Base-by-base conservation (phyloP, 1,139 yeast species). In the Blastobotrys proliferans region DNA sequence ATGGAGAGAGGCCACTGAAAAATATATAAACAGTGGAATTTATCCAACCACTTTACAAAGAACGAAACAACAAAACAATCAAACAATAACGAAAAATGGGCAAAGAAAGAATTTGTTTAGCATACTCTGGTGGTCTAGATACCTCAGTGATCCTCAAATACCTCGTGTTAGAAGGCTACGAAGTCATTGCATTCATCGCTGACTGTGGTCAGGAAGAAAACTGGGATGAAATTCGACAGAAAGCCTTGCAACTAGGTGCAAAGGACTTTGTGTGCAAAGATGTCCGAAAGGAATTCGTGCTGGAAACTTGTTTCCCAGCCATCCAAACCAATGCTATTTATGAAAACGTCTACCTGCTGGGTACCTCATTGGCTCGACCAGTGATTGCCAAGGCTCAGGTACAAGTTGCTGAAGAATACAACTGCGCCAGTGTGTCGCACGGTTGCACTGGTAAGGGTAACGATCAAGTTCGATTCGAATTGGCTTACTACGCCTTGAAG, bases 361-460 rank as follows among this genome's bases (percentile, higher is more conserved):
- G 98, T 63, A 92, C 98, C 47, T 90, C 98, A 14, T 76, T 92
- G 60, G 98, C 98, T 42, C 85, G 98, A 74, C 98, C 98, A 39
- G 96, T 92, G 47, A 92, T 92, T 68, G 97, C 98, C 46, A 82
- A 90, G 72, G 98, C 98, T 40, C 98, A 92, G 72, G 92, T 92
- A 63, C 78, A 84, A 62, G 97, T 87, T 54, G 98, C 98, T 51
- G 94, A 88, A 72, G 80, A 85, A 62, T 92, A 94, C 68, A 97
- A 97, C 48, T 92, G 98, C 77, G 88, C 90, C 60, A 97, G 97
- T 44, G 98, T 92, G 45, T 81, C 96, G 41, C 98, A 92, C 68
- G 98, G 98, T 51, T 92, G 98, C 73, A 92, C 98, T 56, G 98
- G 98, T 74, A 92, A 92, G 75, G 98, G 98, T 72, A 92, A 92